Conservation (phyloP, 1,284 basidiomycete genomes). For the Cerioporus squamosus region DNA sequence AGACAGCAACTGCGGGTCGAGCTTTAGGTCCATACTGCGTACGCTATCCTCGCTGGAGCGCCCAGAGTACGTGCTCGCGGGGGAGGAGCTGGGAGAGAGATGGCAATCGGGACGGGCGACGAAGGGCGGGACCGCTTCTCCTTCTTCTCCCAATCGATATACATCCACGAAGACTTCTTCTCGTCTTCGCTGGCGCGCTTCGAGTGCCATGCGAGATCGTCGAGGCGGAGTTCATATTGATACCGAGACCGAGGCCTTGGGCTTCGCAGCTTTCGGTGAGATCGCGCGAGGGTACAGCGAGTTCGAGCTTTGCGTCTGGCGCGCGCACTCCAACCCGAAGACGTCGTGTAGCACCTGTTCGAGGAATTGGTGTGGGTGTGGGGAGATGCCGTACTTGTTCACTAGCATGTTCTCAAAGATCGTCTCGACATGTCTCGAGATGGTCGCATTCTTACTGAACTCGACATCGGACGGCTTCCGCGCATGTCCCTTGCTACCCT, state of each 20-base stretch:
- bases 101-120: neutral
- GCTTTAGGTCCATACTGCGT: neutral
- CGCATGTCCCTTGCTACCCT: conserved; percentile 1
- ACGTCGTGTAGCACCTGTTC: conserved; percentile 44
- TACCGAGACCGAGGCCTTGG: neutral
- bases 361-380: conserved; percentile 51
- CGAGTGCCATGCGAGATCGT: neutral
- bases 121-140: conserved; percentile 13
- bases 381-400: conserved; percentile 50
- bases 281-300: conserved; percentile 58
- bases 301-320: conserved; percentile 44
- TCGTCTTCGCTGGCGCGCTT: conserved; percentile 26
- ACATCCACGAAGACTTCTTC: conserved; percentile 35
- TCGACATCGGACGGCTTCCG: conserved; percentile 20
- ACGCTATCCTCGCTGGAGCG: conserved; percentile 16
- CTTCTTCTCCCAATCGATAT: conserved; percentile 41
- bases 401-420: conserved; percentile 59
- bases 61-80: conserved; percentile 4
- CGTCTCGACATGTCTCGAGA: conserved; percentile 48
- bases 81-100: neutral
- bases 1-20: neutral
- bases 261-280: conserved; percentile 18
- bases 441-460: conserved; percentile 41
- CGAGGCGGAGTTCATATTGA: neutral
- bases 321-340: conserved; percentile 49